phyloP scores from a whole-genome alignment of 805 yeast genomes.

The Lipomyces oligophaga region DNA sequence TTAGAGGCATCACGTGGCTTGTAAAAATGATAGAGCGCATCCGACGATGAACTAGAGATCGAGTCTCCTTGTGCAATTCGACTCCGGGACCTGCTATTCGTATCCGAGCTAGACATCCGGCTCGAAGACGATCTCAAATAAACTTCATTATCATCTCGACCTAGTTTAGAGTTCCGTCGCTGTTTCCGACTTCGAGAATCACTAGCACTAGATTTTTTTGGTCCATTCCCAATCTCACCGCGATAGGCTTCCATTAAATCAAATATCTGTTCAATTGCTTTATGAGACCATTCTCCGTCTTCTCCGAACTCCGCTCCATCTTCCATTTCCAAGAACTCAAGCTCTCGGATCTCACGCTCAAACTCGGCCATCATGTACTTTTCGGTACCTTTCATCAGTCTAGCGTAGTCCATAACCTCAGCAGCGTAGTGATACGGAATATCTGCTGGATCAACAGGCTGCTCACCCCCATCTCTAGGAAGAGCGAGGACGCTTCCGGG shows the following conservation, averaged over 20 bases:
- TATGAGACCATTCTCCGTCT: slow-evolving; percentile 49
- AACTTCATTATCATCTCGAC: neutral
- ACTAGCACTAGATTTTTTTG: neutral
- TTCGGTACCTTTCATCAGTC: slow-evolving; percentile 65
- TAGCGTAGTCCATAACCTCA: slow-evolving; percentile 49
- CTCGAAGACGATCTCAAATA: slow-evolving; percentile 1
- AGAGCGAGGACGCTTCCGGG: slow-evolving; percentile 45
- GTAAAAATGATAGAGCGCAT: slow-evolving; percentile 60
- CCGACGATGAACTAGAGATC: slow-evolving; percentile 7
- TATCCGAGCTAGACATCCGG: slow-evolving; percentile 2
- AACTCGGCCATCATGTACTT: slow-evolving; percentile 53
- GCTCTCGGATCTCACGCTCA: slow-evolving; percentile 54
- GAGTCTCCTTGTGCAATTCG: too few species aligned
- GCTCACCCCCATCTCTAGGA: slow-evolving; percentile 44
- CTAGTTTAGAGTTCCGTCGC: neutral
- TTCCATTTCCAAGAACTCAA: slow-evolving; percentile 50
- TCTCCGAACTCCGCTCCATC: slow-evolving; percentile 62
- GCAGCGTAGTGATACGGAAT: slow-evolving; percentile 54
- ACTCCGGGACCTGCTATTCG: neutral
- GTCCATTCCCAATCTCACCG: slow-evolving; percentile 29
- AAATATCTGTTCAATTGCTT: slow-evolving; percentile 57
- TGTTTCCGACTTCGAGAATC: slow-evolving; percentile 1
- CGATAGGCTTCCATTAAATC: slow-evolving; percentile 43
- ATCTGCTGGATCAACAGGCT: slow-evolving; percentile 36
- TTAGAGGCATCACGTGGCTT: slow-evolving; percentile 69